A percentile compares a stretch with the other conserved stretches of the same genome.
phyloP scores from a whole-genome alignment of 345 rosid genomes.

The Citrus trifoliata region DNA sequence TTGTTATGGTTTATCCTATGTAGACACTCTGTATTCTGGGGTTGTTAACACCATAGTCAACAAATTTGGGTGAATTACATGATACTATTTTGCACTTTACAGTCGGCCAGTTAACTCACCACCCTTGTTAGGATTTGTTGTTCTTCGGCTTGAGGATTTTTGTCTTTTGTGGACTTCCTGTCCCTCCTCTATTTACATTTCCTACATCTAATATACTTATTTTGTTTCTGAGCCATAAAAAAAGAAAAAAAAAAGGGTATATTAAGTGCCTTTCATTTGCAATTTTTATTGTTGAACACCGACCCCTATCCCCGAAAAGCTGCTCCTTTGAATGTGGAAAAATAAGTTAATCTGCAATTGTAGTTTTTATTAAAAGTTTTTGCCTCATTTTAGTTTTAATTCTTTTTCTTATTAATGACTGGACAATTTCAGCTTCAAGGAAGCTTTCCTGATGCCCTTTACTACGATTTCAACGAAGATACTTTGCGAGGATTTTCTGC shows the following conservation, averaged over 20 bases:
- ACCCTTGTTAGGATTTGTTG: too few species aligned
- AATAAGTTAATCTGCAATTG: not conserved
- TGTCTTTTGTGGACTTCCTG: too few species aligned
- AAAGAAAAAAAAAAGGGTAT: too few species aligned
- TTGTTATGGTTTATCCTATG: not conserved
- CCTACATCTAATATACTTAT: too few species aligned
- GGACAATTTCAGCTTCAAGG: constrained; percentile 59
- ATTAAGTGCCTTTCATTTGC: not conserved
- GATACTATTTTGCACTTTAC: not conserved
- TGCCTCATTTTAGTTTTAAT: not conserved
- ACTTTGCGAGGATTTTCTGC: constrained; percentile 51
- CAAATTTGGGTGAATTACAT: not conserved
- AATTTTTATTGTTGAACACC: not conserved
- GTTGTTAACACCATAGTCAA: too few species aligned
- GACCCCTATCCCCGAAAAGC: not conserved
- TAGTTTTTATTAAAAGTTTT: not conserved
- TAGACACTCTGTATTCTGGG: too few species aligned
- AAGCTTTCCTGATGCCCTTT: constrained; percentile 81
- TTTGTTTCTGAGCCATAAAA: too few species aligned
- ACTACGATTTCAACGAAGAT: constrained; percentile 69
- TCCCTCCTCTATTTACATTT: too few species aligned
- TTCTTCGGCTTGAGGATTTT: too few species aligned
- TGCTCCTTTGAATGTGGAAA: not conserved
- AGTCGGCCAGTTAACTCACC: too few species aligned
- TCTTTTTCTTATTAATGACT: constrained; percentile 8